Evolutionary conservation across 768 basidiomycete species (phyloP).

Genomic region (Mycena venus): DNA sequence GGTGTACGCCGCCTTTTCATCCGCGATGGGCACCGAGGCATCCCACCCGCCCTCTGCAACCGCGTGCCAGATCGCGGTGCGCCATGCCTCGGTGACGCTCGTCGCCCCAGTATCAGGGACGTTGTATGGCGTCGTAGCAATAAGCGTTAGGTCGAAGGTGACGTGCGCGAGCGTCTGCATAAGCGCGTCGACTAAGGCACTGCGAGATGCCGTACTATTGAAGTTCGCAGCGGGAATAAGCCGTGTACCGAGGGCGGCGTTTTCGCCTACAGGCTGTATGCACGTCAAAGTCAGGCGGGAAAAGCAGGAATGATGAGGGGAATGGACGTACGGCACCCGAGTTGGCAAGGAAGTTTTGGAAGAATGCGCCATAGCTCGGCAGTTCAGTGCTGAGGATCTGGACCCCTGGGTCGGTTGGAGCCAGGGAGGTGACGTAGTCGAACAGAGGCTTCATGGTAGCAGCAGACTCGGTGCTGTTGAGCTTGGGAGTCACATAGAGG

Average conservation of each 20-base stretch:
- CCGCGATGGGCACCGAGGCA: conserved; percentile 36
- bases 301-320: not conserved
- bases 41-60: conserved; percentile 41
- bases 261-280: conserved; percentile 38
- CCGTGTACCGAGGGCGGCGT: conserved; percentile 40
- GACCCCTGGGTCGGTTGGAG: conserved; percentile 30
- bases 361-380: conserved; percentile 43
- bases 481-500: conserved; percentile 46
- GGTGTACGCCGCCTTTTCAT: conserved; percentile 36
- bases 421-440: conserved; percentile 30
- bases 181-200: conserved; percentile 36
- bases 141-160: conserved; percentile 34
- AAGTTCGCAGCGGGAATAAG: conserved; percentile 43
- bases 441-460: conserved; percentile 43
- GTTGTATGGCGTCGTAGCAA: conserved; percentile 37
- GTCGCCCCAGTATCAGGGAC: conserved; percentile 39
- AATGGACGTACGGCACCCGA: conserved; percentile 40
- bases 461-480: conserved; percentile 41
- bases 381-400: conserved; percentile 33
- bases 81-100: conserved; percentile 44
- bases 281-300: not conserved
- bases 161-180: conserved; percentile 32
- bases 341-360: conserved; percentile 35
- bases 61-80: conserved; percentile 43
- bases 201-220: conserved; percentile 23